phyloP scores from a whole-genome alignment of 2,329 filamentous ascomycete species.

The Curvularia eragrostidis region DNA sequence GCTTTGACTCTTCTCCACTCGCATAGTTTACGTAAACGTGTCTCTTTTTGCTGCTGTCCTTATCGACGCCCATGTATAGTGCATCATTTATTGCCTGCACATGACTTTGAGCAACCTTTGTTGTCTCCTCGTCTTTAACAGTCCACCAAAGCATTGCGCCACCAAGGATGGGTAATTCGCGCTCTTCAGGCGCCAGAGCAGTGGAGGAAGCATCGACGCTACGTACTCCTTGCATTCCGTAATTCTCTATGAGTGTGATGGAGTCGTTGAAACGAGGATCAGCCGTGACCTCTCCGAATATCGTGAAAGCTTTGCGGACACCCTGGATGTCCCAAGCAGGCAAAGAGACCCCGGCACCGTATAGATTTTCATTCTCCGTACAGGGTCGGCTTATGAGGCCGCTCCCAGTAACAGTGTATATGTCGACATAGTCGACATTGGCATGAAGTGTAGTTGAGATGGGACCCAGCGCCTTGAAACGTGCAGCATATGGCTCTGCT shows the following conservation, averaged over 20 bases:
- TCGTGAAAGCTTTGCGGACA: conserved; percentile 23
- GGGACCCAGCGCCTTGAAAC: conserved; percentile 26
- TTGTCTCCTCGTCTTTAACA: conserved; percentile 16
- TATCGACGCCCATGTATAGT: conserved; percentile 18
- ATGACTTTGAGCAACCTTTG: conserved; percentile 20
- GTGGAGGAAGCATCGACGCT: conserved; percentile 17
- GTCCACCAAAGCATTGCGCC: conserved; percentile 27
- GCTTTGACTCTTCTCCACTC: conserved; percentile 34
- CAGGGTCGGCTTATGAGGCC: conserved; percentile 21
- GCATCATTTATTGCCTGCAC: conserved; percentile 19
- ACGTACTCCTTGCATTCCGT: conserved; percentile 28
- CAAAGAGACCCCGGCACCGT: conserved; percentile 25
- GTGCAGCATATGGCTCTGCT: conserved; percentile 22
- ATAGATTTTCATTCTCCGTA: conserved; percentile 17
- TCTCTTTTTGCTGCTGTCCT: conserved; percentile 14
- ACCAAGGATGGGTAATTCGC: conserved; percentile 42
- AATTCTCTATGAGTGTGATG: conserved; percentile 29
- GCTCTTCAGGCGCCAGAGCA: conserved; percentile 30
- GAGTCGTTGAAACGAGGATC: conserved; percentile 29
- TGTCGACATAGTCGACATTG: conserved; percentile 22
- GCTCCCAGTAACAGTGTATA: conserved; percentile 28
- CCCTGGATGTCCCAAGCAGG: conserved; percentile 25
- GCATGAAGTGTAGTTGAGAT: conserved; percentile 8
- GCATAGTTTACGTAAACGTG: conserved; percentile 48
- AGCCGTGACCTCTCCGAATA: conserved; percentile 27